These are phyloP conservation scores for Saccharomyces hybrid DNA, from an alignment of 1,139 yeast species.

Conservation along the genomic window DNA sequence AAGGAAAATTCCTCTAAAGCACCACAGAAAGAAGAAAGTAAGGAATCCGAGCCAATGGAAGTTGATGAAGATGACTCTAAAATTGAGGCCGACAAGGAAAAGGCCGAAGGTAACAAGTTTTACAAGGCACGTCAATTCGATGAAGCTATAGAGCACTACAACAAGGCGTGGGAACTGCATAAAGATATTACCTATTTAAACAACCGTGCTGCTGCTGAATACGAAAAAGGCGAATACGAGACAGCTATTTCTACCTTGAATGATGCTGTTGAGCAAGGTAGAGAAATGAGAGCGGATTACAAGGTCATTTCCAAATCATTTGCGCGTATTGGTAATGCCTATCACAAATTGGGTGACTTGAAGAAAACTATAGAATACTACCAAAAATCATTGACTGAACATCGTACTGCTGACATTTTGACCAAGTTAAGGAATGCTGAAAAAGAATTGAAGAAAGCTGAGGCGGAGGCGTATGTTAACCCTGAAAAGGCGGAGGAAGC, in stretches of 20 bases:
- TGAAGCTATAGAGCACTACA: conserved; percentile 81
- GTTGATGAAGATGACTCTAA: conserved; percentile 35
- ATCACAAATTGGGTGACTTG: conserved; percentile 68
- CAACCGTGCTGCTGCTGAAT: conserved; percentile 97
- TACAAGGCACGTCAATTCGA: conserved; percentile 87
- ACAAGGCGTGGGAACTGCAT: conserved; percentile 75
- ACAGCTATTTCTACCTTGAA: conserved; percentile 74
- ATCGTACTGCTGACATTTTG: conserved; percentile 90
- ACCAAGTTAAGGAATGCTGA: conserved; percentile 83
- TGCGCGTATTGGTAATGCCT: conserved; percentile 82
- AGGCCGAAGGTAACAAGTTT: conserved; percentile 77
- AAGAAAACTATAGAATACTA: conserved; percentile 67
- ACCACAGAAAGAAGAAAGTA: conserved; percentile 28
- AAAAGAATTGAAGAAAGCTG: conserved; percentile 72
- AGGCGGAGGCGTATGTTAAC: conserved; percentile 70
- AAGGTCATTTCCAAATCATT: conserved; percentile 87
- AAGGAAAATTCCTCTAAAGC: conserved; percentile 16
- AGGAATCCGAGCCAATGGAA: conserved; percentile 34
- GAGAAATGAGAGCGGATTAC: conserved; percentile 87
- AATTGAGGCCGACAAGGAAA: conserved; percentile 65
- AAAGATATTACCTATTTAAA: conserved; percentile 89
- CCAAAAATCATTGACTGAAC: conserved; percentile 92
- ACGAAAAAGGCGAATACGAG: conserved; percentile 88
- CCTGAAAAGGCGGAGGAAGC: conserved; percentile 95
- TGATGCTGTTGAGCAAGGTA: conserved; percentile 79